Conservation (phyloP, 1,139 yeast species). For the Geotrichum europaeum region DNA sequence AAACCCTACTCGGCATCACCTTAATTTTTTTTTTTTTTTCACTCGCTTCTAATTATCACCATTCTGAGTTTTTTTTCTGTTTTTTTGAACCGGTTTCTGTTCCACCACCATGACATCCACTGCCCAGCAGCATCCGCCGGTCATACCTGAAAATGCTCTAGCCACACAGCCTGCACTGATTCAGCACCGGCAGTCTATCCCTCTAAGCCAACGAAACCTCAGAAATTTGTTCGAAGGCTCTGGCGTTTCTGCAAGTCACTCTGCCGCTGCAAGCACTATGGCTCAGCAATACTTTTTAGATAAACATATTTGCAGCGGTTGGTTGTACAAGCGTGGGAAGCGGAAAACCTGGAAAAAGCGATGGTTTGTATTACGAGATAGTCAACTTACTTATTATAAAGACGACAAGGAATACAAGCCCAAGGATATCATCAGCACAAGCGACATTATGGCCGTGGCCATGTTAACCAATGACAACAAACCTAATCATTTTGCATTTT, state of each 20-base stretch:
- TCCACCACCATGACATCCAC: not conserved
- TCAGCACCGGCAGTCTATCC: constrained; percentile 3
- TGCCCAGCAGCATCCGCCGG: not conserved
- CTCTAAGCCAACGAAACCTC: constrained; percentile 11
- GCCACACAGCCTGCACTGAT: constrained; percentile 12
- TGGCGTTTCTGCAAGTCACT: not conserved
- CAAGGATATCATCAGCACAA: constrained; percentile 41
- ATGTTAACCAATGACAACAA: constrained; percentile 30
- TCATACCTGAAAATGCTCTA: constrained; percentile 9
- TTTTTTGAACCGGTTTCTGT: not conserved
- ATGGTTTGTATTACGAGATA: constrained; percentile 53
- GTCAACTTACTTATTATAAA: constrained; percentile 53
- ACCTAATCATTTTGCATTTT: constrained; percentile 40
- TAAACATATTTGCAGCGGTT: constrained; percentile 6
- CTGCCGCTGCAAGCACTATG: not conserved
- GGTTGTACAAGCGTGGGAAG: constrained; percentile 11
- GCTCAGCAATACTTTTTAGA: not conserved
- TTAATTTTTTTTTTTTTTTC: constrained; percentile 38
- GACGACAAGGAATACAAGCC: constrained; percentile 54
- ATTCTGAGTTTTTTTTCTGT: not conserved
- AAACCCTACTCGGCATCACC: constrained; percentile 15
- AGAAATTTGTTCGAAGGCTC: not conserved
- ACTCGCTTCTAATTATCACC: not conserved
- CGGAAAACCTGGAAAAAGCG: constrained; percentile 42
- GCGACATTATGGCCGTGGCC: constrained; percentile 37